A percentile compares a stretch with the other conserved stretches of the same genome.
These are phyloP conservation scores for Fusarium annulatum DNA, from an alignment of 2,329 filamentous ascomycete species.

Conservation along the genomic window DNA sequence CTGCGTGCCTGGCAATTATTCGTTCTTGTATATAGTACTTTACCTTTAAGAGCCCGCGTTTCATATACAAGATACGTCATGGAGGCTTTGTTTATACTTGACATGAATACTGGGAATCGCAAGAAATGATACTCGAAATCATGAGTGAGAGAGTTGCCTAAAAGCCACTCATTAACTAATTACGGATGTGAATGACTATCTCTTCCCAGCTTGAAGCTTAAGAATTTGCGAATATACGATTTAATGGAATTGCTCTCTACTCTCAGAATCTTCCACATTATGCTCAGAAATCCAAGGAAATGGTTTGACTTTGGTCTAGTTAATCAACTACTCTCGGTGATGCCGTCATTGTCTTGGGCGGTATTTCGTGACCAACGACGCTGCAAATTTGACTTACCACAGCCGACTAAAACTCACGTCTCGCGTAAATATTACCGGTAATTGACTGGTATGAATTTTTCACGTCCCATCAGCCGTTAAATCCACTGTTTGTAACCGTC, in stretches of 20 bases:
- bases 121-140: neutral
- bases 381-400: neutral
- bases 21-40: slow-evolving; percentile 24
- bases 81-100: neutral
- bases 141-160: neutral
- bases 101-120: neutral
- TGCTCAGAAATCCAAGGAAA: neutral
- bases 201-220: neutral
- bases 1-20: neutral
- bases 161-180: no score
- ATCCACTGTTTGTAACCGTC: neutral
- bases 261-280: neutral
- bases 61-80: neutral
- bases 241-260: no score
- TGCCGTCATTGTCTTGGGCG: neutral
- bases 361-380: neutral
- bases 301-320: neutral
- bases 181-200: neutral
- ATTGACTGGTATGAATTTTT: neutral
- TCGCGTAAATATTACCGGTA: neutral
- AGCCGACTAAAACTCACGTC: neutral
- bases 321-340: neutral
- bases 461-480: neutral
- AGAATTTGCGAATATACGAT: neutral
- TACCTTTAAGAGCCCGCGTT: neutral